Evolutionary conservation across 2,329 filamentous ascomycete species (phyloP).

Genomic region (Cladosporium sp.): DNA sequence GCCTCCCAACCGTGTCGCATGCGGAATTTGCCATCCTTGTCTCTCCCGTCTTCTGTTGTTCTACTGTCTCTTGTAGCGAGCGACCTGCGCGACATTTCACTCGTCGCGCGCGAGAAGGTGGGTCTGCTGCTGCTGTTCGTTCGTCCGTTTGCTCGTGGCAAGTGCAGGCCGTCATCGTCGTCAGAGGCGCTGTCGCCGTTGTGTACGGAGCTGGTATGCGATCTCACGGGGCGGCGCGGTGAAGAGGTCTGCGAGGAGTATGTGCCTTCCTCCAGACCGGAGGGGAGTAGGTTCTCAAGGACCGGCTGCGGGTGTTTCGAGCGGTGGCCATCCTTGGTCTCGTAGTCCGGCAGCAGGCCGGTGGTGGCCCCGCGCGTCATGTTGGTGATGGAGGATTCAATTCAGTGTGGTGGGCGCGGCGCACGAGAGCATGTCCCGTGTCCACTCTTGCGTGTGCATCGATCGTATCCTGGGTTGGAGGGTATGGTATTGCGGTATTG

Average conservation of each 20-base stretch:
- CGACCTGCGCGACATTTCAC: slow-evolving; percentile 14
- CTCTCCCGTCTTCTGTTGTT: slow-evolving; percentile 40
- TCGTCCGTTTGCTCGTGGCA: slow-evolving; percentile 33
- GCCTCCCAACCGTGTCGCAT: slow-evolving; percentile 88
- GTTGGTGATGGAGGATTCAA: slow-evolving; percentile 18
- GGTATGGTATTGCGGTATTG: neutral
- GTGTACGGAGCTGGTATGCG: slow-evolving; percentile 19
- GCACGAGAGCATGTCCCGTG: slow-evolving; percentile 18
- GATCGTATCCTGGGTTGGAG: slow-evolving; percentile 3
- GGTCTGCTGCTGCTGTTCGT: slow-evolving; percentile 3
- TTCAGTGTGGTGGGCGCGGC: slow-evolving; percentile 6
- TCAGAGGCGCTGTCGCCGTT: slow-evolving; percentile 36
- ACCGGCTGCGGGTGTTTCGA: slow-evolving; percentile 33
- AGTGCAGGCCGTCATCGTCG: slow-evolving; percentile 40
- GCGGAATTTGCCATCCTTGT: slow-evolving; percentile 31
- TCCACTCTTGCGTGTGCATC: slow-evolving; percentile 18
- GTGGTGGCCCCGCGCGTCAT: slow-evolving; percentile 29
- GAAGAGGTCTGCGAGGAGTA: slow-evolving; percentile 22
- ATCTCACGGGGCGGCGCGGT: slow-evolving; percentile 21
- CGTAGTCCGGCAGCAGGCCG: slow-evolving; percentile 26
- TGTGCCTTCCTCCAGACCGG: slow-evolving; percentile 21
- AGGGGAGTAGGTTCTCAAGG: slow-evolving; percentile 20
- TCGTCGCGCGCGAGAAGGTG: slow-evolving; percentile 12
- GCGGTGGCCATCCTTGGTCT: slow-evolving; percentile 25
- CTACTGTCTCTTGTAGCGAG: slow-evolving; percentile 16